Percentiles rank a stretch among this genome's conserved stretches.
phyloP scores from a whole-genome alignment of 768 basidiomycete genomes.

The Trametes villosa region DNA sequence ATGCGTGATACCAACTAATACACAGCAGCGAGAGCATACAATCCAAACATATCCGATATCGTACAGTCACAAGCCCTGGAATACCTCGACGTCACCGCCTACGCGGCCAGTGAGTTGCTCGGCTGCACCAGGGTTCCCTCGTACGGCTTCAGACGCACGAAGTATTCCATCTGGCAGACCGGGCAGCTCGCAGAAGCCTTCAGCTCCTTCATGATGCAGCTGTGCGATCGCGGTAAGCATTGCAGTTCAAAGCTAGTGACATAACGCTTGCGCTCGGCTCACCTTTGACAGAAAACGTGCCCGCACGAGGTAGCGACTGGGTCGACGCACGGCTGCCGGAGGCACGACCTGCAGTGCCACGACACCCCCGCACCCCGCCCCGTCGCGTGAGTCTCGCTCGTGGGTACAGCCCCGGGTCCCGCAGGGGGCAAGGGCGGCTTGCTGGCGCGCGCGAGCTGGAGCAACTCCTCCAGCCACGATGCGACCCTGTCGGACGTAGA shows the following conservation, averaged over 20 bases:
- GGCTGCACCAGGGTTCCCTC: too few relatives aligned
- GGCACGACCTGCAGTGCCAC: constrained; percentile 31
- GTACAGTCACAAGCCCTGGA: too few relatives aligned
- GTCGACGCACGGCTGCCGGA: constrained; percentile 24
- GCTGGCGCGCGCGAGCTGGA: not conserved
- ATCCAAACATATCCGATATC: too few relatives aligned
- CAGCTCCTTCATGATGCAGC: constrained; percentile 27
- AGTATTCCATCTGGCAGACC: constrained; percentile 25
- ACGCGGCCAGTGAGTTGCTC: too few relatives aligned
- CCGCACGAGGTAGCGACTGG: constrained; percentile 33
- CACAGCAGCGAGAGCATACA: too few relatives aligned
- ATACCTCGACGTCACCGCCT: too few relatives aligned
- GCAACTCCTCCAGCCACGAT: not conserved
- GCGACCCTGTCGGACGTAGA: too few relatives aligned
- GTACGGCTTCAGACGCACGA: constrained; percentile 13
- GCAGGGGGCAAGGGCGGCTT: not conserved
- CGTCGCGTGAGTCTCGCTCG: not conserved
- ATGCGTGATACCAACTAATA: too few relatives aligned
- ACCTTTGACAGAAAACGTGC: constrained; percentile 35
- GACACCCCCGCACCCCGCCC: not conserved
- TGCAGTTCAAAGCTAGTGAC: not conserved
- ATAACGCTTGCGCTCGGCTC: not conserved
- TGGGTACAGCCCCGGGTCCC: not conserved
- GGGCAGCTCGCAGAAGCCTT: constrained; percentile 19
- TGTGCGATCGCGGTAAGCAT: not conserved